Evolutionary conservation across 208 protist species (phyloP).

Genomic region (Porcisia deanei): DNA sequence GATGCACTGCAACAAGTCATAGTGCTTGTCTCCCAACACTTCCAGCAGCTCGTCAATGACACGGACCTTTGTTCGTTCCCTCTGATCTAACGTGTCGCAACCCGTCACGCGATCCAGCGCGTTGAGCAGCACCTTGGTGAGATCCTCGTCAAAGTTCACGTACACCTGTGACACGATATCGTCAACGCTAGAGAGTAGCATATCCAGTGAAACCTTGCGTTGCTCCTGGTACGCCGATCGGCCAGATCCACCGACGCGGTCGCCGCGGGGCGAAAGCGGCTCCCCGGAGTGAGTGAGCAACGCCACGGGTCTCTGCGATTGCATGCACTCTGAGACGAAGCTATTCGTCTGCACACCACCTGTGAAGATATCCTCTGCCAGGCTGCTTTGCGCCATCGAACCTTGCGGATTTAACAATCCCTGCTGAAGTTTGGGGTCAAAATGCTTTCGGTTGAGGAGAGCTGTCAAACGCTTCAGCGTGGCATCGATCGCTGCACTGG

Average conservation of each 20-base stretch:
- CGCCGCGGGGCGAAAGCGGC: slow-evolving; percentile 77
- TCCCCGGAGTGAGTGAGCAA: slow-evolving; percentile 74
- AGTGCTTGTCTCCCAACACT: slow-evolving; percentile 77
- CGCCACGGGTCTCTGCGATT: slow-evolving; percentile 67
- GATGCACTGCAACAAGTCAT: slow-evolving; percentile 83
- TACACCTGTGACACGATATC: slow-evolving; percentile 92
- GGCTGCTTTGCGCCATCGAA: slow-evolving; percentile 27
- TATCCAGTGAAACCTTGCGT: slow-evolving; percentile 78
- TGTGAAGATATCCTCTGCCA: slow-evolving; percentile 40
- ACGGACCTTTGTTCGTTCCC: slow-evolving; percentile 61
- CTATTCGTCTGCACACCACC: slow-evolving; percentile 34
- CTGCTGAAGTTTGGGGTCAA: slow-evolving; percentile 6
- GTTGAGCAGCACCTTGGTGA: slow-evolving; percentile 90
- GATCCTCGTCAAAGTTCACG: slow-evolving; percentile 86
- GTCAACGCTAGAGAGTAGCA: slow-evolving; percentile 83
- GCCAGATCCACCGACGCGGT: slow-evolving; percentile 61
- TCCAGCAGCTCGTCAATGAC: slow-evolving; percentile 81
- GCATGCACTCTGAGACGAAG: slow-evolving; percentile 73
- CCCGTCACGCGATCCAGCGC: slow-evolving; percentile 80
- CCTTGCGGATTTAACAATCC: slow-evolving; percentile 1
- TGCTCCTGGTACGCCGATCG: slow-evolving; percentile 63
- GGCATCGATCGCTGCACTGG: slow-evolving; percentile 32
- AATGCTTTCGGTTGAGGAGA: slow-evolving; percentile 37
- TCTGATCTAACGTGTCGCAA: slow-evolving; percentile 66
- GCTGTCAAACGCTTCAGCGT: slow-evolving; percentile 42